A percentile compares a stretch with the other conserved stretches of the same genome.
Conservation (phyloP, 2,329 filamentous ascomycete genomes). For the Fusarium verticillioides region DNA sequence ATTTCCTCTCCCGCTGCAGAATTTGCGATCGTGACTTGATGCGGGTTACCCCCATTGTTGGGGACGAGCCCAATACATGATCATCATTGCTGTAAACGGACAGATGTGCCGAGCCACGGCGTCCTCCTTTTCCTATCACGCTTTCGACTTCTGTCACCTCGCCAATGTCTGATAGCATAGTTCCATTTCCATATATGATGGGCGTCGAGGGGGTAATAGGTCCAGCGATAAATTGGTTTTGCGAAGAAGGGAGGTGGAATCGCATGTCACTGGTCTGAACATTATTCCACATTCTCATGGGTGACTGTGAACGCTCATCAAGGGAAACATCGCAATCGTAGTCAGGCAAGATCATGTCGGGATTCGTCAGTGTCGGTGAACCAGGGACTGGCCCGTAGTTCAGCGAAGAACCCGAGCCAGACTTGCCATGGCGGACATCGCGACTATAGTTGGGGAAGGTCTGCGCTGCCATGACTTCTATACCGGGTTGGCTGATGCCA, state of each 20-base stretch:
- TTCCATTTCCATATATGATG: slow-evolving; percentile 76
- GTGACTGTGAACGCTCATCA: slow-evolving; percentile 62
- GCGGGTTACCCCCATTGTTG: slow-evolving; percentile 55
- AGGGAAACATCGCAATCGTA: slow-evolving; percentile 69
- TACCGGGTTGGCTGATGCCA: not conserved
- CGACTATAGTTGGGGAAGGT: slow-evolving; percentile 41
- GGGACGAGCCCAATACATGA: slow-evolving; percentile 56
- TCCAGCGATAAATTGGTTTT: slow-evolving; percentile 54
- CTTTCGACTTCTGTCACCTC: slow-evolving; percentile 67
- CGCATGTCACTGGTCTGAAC: slow-evolving; percentile 51
- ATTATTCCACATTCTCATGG: slow-evolving; percentile 64
- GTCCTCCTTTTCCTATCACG: slow-evolving; percentile 56
- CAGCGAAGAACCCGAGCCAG: slow-evolving; percentile 41
- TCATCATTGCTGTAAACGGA: slow-evolving; percentile 50
- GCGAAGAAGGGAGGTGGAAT: slow-evolving; percentile 56
- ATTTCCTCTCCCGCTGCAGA: slow-evolving; percentile 60
- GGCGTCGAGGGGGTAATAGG: slow-evolving; percentile 67
- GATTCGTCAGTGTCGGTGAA: slow-evolving; percentile 90
- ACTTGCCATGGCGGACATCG: slow-evolving; percentile 45
- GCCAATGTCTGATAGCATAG: slow-evolving; percentile 74
- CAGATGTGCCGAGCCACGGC: slow-evolving; percentile 52
- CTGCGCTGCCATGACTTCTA: slow-evolving; percentile 48
- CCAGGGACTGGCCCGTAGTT: slow-evolving; percentile 66
- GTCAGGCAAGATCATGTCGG: slow-evolving; percentile 92
- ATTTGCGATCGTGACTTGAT: slow-evolving; percentile 59